Percentiles rank a stretch among this genome's conserved stretches.
phyloP scores from a whole-genome alignment of 768 basidiomycete species.

The Pisolithus sp. region DNA sequence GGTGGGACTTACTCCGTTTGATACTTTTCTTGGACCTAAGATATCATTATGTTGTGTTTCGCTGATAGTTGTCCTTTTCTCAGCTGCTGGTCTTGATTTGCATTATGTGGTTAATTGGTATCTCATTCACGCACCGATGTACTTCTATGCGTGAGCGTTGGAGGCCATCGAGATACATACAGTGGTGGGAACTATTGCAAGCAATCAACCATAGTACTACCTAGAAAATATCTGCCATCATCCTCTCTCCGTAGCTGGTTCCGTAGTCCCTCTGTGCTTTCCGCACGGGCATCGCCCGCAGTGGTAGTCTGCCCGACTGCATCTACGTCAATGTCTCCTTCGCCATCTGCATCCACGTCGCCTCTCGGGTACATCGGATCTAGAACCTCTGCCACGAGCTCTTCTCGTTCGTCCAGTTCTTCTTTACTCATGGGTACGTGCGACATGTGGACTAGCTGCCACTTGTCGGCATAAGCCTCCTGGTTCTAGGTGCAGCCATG shows the following conservation, averaged over 20 bases:
- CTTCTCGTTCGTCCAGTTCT: conserved; percentile 73
- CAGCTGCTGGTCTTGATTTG: too few relatives aligned
- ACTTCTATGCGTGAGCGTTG: too few relatives aligned
- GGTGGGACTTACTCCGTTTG: too few relatives aligned
- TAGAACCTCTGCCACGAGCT: conserved; percentile 67
- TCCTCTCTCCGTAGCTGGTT: conserved; percentile 26
- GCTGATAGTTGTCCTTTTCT: too few relatives aligned
- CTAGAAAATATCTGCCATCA: conserved; percentile 31
- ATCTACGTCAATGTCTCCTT: conserved; percentile 49
- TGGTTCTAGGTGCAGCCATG: conserved; percentile 39
- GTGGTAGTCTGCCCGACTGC: conserved; percentile 49
- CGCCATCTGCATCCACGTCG: conserved; percentile 55
- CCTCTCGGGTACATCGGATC: conserved; percentile 56
- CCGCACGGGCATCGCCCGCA: conserved; percentile 44
- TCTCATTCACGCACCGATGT: too few relatives aligned
- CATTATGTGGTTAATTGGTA: too few relatives aligned
- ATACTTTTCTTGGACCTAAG: too few relatives aligned
- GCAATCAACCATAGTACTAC: conserved; percentile 3
- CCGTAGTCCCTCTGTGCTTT: conserved; percentile 24
- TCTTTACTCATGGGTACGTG: conserved; percentile 68
- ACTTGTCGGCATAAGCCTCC: conserved; percentile 74
- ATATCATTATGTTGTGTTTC: too few relatives aligned
- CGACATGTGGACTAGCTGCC: conserved; percentile 71
- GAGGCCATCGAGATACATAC: too few relatives aligned
- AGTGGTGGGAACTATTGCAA: too few relatives aligned